Base-by-base conservation (phyloP, 352 stramenopile genomes). In the Phytophthora aleatoria region DNA sequence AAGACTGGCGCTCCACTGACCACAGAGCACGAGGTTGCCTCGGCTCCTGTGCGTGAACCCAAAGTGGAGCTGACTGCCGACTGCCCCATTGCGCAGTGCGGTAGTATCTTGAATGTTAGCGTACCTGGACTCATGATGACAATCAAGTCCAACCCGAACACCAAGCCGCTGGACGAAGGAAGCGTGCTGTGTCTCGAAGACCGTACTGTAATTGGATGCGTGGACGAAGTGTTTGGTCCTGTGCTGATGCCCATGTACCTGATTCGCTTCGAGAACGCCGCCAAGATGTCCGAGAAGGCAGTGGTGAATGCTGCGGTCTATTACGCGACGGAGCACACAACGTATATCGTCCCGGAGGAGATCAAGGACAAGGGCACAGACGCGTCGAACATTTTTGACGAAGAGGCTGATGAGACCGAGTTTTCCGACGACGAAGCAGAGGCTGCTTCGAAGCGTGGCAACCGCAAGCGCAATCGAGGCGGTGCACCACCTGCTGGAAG, bases 181-280 rank as follows among this genome's bases (percentile, higher is more conserved):
- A 94, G 83, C 31, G 83, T 95, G 49, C 57, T 95, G 51, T 95
- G 87, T 65, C 74, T 95, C 3, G 74, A 88, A 50, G 80, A 94
- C 53, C 85, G 83, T 38, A 87, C 79, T 0, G 79, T 95, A 33
- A 52, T 95, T 13, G 87, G 87, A 12, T 94, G 85, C 44, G 79
- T 96, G 15, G 85, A 96, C 57, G 87, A 96, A 60, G 67, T 96
- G 1, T 96, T 96, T 65, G 87, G 87, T 5, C 87, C 85, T 3
- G 84, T 96, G 50, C 61, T 90, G 31, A 89, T 93, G 85, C 87
- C 87, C 8, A 89, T 96, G 79, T 96, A 96, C 58, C 67, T 94
- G n/a, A 71, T 96, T 38, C 87, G 87, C 12, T 96, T 92, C 61
- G 77, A 89, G 36, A 78, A 57, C 7, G 78, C 74, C 0, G 72